Conservation (phyloP, 345 rosid species). For the Bruguiera sexangula region DNA sequence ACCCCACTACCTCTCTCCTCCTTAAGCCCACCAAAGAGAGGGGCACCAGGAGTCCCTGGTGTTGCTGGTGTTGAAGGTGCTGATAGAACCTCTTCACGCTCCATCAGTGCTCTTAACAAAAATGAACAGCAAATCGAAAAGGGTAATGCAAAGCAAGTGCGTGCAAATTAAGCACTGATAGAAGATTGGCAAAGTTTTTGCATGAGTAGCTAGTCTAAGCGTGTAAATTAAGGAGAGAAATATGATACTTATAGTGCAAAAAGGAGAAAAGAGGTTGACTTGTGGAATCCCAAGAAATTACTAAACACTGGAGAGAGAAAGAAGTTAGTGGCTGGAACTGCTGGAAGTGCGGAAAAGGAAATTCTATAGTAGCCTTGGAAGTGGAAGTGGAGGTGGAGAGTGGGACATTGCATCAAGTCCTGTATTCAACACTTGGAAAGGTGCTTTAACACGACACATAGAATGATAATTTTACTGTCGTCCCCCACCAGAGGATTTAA, state of each 20-base stretch:
- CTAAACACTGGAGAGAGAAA: background rate
- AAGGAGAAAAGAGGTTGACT: constrained; percentile 30
- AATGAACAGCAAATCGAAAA: background rate
- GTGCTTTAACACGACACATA: constrained; percentile 15
- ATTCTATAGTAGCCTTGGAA: background rate
- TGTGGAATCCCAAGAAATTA: constrained; percentile 22
- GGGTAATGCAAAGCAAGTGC: background rate
- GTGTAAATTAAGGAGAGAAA: background rate
- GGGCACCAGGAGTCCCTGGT: constrained; percentile 69
- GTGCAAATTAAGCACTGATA: background rate
- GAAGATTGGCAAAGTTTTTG: background rate
- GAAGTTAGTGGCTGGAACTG: constrained; percentile 24
- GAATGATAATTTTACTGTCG: background rate
- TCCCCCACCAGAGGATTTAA: background rate
- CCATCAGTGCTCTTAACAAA: constrained; percentile 22
- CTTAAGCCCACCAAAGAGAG: constrained; percentile 45
- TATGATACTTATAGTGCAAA: constrained; percentile 36
- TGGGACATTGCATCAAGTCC: constrained; percentile 21
- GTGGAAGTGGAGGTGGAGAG: constrained; percentile 19
- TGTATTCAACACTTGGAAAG: background rate
- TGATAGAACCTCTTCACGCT: constrained; percentile 59
- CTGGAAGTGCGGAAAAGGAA: constrained; percentile 9
- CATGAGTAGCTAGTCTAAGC: background rate
- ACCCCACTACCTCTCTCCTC: constrained; percentile 35
- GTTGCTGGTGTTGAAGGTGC: constrained; percentile 75